phyloP scores from a whole-genome alignment of 805 yeast species.

The Yarrowia phangngaensis region DNA sequence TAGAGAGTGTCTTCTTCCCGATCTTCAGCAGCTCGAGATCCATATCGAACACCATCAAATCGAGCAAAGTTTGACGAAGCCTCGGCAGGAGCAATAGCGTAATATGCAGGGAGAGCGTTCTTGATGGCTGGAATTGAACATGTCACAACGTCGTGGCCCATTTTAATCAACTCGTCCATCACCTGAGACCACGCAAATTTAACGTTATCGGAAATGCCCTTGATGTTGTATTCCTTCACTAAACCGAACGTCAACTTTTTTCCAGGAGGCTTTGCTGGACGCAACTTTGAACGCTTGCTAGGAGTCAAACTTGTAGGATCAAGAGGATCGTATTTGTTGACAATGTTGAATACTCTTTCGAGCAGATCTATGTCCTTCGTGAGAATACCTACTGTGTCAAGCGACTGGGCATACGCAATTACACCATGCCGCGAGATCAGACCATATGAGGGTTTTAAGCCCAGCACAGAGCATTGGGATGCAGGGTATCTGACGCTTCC shows the following conservation, averaged over 20 bases:
- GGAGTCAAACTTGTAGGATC: constrained; percentile 65
- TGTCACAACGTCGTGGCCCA: constrained; percentile 54
- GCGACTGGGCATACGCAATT: constrained; percentile 84
- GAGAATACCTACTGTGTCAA: constrained; percentile 90
- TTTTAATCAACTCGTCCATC: constrained; percentile 44
- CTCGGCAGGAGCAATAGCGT: constrained; percentile 85
- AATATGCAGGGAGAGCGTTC: constrained; percentile 72
- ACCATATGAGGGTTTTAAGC: constrained; percentile 94
- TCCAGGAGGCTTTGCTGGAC: constrained; percentile 24
- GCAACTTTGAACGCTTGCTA: constrained; percentile 29
- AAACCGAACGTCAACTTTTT: constrained; percentile 59
- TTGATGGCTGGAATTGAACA: constrained; percentile 70
- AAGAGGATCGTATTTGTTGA: constrained; percentile 60
- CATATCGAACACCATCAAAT: constrained; percentile 87
- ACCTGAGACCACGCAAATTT: constrained; percentile 48
- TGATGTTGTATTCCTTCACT: constrained; percentile 60
- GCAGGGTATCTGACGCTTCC: constrained; percentile 95
- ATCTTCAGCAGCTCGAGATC: constrained; percentile 47
- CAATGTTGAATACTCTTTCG: constrained; percentile 48
- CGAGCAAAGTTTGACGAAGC: constrained; percentile 89
- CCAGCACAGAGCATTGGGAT: constrained; percentile 74
- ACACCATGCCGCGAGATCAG: constrained; percentile 90
- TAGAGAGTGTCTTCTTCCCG: constrained; percentile 42
- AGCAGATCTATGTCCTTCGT: constrained; percentile 49
- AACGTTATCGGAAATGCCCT: constrained; percentile 50